phyloP scores from a whole-genome alignment of 352 stramenopile species.

The Thalassiosira oceanica region DNA sequence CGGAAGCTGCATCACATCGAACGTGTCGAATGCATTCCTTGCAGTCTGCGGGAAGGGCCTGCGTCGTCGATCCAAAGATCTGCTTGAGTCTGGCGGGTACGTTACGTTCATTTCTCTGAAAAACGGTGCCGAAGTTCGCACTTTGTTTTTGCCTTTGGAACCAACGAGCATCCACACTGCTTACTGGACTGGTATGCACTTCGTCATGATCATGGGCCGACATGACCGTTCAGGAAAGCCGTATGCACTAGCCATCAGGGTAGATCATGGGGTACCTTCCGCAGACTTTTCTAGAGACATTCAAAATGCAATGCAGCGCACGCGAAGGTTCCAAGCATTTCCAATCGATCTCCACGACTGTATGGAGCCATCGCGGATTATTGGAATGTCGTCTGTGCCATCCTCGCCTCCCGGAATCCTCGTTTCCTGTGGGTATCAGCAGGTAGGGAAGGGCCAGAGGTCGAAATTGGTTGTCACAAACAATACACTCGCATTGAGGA shows the following conservation, averaged over 20 bases:
- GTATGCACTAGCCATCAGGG: too few relatives aligned
- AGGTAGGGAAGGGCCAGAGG: too few relatives aligned
- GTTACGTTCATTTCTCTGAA: constrained; percentile 70
- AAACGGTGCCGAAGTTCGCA: constrained; percentile 55
- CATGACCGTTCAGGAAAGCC: too few relatives aligned
- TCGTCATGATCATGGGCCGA: constrained; percentile 56
- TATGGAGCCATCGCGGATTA: too few relatives aligned
- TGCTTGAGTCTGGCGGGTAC: constrained; percentile 57
- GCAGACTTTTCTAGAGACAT: too few relatives aligned
- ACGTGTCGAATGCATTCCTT: constrained; percentile 35
- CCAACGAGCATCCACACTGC: constrained; percentile 51
- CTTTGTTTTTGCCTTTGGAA: constrained; percentile 72
- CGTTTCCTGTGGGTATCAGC: constrained; percentile 19
- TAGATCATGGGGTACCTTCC: too few relatives aligned
- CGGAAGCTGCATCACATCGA: constrained; percentile 35
- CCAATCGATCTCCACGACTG: too few relatives aligned
- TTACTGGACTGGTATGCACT: constrained; percentile 51
- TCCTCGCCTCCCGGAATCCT: constrained; percentile 47
- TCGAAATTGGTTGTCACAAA: too few relatives aligned
- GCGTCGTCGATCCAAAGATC: constrained; percentile 6
- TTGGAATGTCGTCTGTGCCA: constrained; percentile 33
- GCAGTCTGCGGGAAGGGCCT: constrained; percentile 48
- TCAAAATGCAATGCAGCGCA: too few relatives aligned
- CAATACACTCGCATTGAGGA: too few relatives aligned
- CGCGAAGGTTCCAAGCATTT: too few relatives aligned